A percentile compares a stretch with the other conserved stretches of the same genome.
Evolutionary conservation across 2,329 filamentous ascomycete genomes (phyloP).

Genomic region (Ceratocystis smalleyi): DNA sequence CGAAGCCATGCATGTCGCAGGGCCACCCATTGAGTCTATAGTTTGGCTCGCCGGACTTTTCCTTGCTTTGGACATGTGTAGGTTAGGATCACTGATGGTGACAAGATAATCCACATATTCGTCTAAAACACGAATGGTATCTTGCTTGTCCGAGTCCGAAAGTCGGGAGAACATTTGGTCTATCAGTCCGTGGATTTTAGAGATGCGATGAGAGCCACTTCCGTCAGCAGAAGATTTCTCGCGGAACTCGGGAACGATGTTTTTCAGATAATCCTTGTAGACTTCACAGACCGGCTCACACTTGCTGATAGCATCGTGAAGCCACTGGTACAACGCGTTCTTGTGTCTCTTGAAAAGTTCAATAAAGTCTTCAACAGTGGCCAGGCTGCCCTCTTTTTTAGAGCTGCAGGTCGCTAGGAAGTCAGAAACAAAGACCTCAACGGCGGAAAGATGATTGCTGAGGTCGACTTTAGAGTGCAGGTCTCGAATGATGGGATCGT

Average conservation of each 20-base stretch:
- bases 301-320: constrained; percentile 41
- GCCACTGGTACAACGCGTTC: constrained; percentile 48
- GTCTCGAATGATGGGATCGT: constrained; percentile 57
- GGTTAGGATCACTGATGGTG: constrained; percentile 13
- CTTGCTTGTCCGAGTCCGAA: neutral
- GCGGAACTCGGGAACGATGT: constrained; percentile 10
- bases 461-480: constrained; percentile 59
- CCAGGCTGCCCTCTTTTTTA: constrained; percentile 25
- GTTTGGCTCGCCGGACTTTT: neutral
- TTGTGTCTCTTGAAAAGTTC: constrained; percentile 49
- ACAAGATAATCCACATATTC: constrained; percentile 15
- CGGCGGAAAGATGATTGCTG: constrained; percentile 49
- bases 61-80: constrained; percentile 3
- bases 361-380: constrained; percentile 59
- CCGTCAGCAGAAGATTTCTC: neutral
- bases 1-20: constrained; percentile 15
- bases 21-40: constrained; percentile 13
- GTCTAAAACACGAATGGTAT: neutral
- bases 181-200: constrained; percentile 10
- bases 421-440: constrained; percentile 54
- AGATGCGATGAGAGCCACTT: neutral
- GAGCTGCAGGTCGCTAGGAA: constrained; percentile 35
- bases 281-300: constrained; percentile 11
- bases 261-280: constrained; percentile 13
- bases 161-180: constrained; percentile 3